A percentile compares a stretch with the other conserved stretches of the same genome.
These are phyloP conservation scores for Saccharomyces kudriavzevii DNA, from an alignment of 805 yeast genomes.

Conservation along the genomic window DNA sequence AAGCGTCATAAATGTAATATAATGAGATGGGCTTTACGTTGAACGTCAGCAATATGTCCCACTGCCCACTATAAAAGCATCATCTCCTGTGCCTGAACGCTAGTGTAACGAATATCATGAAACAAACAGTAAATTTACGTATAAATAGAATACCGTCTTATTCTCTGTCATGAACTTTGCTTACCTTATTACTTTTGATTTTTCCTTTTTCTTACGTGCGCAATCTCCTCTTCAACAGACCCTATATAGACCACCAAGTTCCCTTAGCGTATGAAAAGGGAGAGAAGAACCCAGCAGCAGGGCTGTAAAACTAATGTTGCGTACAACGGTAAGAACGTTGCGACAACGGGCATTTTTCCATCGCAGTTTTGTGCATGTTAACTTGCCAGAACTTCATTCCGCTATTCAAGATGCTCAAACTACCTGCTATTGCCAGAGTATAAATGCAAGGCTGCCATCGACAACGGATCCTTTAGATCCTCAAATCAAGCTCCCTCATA, in stretches of 20 bases:
- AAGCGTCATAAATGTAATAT: constrained; percentile 21
- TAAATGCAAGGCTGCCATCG: constrained; percentile 9
- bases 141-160: not conserved
- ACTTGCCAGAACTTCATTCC: not conserved
- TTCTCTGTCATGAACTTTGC: not conserved
- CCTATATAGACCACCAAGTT: not conserved
- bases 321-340: not conserved
- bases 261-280: not conserved
- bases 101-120: constrained; percentile 1
- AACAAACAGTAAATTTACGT: not conserved
- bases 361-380: not conserved
- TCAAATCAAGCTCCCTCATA: constrained; percentile 9
- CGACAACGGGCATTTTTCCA: not conserved
- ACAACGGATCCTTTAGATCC: constrained; percentile 6
- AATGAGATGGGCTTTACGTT: constrained; percentile 15
- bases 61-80: not conserved
- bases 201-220: not conserved
- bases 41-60: constrained; percentile 8
- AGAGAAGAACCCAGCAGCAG: not conserved
- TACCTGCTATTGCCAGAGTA: constrained; percentile 9
- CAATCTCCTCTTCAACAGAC: not conserved
- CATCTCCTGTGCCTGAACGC: constrained; percentile 1
- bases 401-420: not conserved
- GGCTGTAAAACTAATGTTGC: not conserved
- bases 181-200: not conserved